Conservation (phyloP, 257 asterid species). For the Solanum etuberosum region DNA sequence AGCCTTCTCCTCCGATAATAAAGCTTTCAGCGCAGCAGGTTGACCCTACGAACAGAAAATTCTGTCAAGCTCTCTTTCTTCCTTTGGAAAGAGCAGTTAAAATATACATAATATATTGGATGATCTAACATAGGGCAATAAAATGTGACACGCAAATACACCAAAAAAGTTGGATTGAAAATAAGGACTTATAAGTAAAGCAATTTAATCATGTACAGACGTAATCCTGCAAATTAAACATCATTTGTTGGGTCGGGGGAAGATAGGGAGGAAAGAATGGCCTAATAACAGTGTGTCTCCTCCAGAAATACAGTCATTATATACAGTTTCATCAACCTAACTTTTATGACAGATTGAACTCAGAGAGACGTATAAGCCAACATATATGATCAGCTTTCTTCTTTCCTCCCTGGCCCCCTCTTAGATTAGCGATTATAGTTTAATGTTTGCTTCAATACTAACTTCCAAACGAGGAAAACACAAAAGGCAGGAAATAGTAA, state of each 20-base stretch:
- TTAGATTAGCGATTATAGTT: neutral
- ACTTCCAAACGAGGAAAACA: neutral
- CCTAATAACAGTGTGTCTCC: neutral
- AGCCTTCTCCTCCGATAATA: conserved; percentile 59
- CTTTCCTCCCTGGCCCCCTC: neutral
- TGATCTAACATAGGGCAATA: neutral
- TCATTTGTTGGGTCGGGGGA: neutral
- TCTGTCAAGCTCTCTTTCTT: neutral
- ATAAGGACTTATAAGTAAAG: neutral
- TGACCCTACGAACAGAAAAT: conserved; percentile 31
- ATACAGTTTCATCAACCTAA: neutral
- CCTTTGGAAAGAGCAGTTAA: neutral
- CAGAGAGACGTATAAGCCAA: neutral
- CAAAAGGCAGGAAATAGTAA: neutral
- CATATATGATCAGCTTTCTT: neutral
- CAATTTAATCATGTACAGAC: neutral
- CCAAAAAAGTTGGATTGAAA: neutral
- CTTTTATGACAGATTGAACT: neutral
- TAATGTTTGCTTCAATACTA: neutral
- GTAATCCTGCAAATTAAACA: neutral
- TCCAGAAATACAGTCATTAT: neutral
- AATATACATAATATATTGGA: neutral
- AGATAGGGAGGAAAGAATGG: neutral
- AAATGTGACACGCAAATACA: neutral
- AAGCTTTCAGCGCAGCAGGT: conserved; percentile 63